These are phyloP conservation scores for Stellera chamaejasme DNA, from an alignment of 345 rosid genomes.

Conservation along the genomic window DNA sequence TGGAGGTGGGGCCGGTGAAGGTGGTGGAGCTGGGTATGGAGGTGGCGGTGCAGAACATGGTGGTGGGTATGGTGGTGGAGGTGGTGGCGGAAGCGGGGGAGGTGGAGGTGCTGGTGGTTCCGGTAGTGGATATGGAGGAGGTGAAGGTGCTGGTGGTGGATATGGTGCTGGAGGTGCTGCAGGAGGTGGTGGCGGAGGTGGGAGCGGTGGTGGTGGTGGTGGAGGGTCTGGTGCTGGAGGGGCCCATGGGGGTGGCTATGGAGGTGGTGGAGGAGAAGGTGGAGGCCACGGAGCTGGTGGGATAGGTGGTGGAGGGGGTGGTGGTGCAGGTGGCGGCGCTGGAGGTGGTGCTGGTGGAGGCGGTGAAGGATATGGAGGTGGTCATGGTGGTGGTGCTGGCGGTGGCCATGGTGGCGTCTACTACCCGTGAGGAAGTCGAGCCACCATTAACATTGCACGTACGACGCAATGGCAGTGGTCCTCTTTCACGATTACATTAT, in stretches of 20 bases:
- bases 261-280: slow-evolving; percentile 17
- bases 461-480: too few relatives aligned
- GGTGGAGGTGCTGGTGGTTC: slow-evolving; percentile 17
- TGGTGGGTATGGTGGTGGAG: slow-evolving; percentile 14
- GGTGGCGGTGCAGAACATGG: slow-evolving; percentile 13
- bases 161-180: slow-evolving; percentile 21
- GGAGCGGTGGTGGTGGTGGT: slow-evolving; percentile 15
- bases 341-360: slow-evolving; percentile 17
- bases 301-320: slow-evolving; percentile 12
- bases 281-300: slow-evolving; percentile 14
- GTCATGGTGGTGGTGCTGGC: slow-evolving; percentile 14
- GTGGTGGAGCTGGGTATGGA: slow-evolving; percentile 9
- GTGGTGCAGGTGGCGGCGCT: slow-evolving; percentile 12
- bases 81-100: slow-evolving; percentile 11
- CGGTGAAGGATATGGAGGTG: slow-evolving; percentile 21
- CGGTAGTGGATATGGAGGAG: slow-evolving; percentile 8
- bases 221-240: slow-evolving; percentile 19
- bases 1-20: slow-evolving; percentile 9
- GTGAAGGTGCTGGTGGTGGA: slow-evolving; percentile 18
- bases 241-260: slow-evolving; percentile 22
- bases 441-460: too few relatives aligned
- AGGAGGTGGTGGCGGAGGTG: slow-evolving; percentile 15
- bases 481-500: too few relatives aligned
- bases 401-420: slow-evolving; percentile 10
- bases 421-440: slow-evolving; percentile 17